Conservation (phyloP, 352 stramenopile genomes). For the Phytophthora sojae region DNA sequence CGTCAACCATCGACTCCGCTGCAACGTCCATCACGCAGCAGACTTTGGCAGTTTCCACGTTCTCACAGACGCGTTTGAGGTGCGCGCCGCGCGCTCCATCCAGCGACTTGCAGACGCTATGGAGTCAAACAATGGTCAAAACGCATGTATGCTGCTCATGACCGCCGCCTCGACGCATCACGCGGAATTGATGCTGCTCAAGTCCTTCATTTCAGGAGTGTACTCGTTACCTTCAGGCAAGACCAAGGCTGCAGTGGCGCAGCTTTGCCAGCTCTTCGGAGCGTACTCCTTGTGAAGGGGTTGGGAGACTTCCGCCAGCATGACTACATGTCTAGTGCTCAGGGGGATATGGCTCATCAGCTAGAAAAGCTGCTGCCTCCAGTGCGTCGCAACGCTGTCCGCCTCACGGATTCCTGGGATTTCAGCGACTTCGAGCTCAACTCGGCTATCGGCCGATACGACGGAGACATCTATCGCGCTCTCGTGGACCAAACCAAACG, state of each 20-base stretch:
- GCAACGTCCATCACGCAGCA: constrained; percentile 38
- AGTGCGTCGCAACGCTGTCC: constrained; percentile 51
- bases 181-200: constrained; percentile 52
- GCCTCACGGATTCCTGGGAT: constrained; percentile 49
- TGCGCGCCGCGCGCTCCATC: constrained; percentile 46
- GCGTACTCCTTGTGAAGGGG: constrained; percentile 46
- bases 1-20: constrained; percentile 39
- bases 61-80: constrained; percentile 50
- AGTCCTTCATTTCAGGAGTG: constrained; percentile 49
- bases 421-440: constrained; percentile 74
- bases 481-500: constrained; percentile 45
- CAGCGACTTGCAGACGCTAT: constrained; percentile 42
- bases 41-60: constrained; percentile 51
- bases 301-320: constrained; percentile 59
- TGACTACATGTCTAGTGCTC: constrained; percentile 52
- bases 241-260: constrained; percentile 41
- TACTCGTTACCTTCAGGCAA: constrained; percentile 37
- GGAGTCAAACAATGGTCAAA: constrained; percentile 44
- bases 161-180: constrained; percentile 54
- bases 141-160: constrained; percentile 60
- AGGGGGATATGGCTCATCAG: constrained; percentile 48
- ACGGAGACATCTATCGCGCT: constrained; percentile 65
- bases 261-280: constrained; percentile 51
- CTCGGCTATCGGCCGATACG: constrained; percentile 58
- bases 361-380: constrained; percentile 41